These are phyloP conservation scores for Lasiosphaeriaceae sp. DNA, from an alignment of 495 filamentous ascomycete genomes.

Conservation along the genomic window DNA sequence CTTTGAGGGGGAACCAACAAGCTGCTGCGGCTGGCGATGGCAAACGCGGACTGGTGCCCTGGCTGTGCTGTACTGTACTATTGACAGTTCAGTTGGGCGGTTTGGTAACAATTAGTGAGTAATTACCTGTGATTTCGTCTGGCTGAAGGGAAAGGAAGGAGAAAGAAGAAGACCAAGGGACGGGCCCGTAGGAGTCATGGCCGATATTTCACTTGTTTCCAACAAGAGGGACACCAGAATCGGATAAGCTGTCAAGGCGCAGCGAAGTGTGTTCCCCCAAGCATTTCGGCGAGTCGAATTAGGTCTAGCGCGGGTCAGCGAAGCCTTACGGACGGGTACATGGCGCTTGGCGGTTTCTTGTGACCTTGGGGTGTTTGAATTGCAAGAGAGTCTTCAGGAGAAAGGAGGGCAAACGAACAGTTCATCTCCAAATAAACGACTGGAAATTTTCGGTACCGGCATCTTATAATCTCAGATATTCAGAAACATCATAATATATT, in stretches of 20 bases:
- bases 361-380: background rate
- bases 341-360: slow-evolving; percentile 8
- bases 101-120: no score
- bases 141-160: slow-evolving; percentile 15
- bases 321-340: slow-evolving; percentile 9
- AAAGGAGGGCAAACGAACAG: no score
- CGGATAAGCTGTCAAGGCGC: slow-evolving; percentile 23
- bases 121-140: slow-evolving; percentile 1
- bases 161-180: slow-evolving; percentile 23
- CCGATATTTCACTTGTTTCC: slow-evolving; percentile 45
- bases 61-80: no score
- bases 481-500: background rate
- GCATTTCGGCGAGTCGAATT: slow-evolving; percentile 32
- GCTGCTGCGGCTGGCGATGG: no score
- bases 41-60: no score
- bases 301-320: slow-evolving; percentile 17
- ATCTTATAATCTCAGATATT: no score
- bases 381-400: background rate
- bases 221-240: slow-evolving; percentile 3
- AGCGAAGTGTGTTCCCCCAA: slow-evolving; percentile 20
- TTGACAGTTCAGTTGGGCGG: no score
- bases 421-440: no score
- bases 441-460: no score
- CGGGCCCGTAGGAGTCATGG: slow-evolving; percentile 44
- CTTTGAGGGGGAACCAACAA: background rate